Conservation (phyloP, 305 asterid genomes). For the Fraxinus velutina region DNA sequence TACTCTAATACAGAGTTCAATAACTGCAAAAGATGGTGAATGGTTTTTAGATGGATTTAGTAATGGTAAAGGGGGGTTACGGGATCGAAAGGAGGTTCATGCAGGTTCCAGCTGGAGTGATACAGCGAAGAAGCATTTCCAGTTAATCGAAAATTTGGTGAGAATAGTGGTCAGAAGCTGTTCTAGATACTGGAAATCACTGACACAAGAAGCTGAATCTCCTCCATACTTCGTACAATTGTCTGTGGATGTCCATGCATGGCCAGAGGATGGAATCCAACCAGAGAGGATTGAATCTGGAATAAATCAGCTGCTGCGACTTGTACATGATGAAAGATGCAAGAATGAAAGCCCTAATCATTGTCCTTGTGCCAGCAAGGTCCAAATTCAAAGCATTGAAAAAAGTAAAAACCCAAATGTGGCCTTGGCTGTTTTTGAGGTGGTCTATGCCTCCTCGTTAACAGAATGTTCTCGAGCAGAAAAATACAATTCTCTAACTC, state of each 20-base stretch:
- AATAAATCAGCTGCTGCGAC: constrained; percentile 66
- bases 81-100: constrained; percentile 36
- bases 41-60: constrained; percentile 71
- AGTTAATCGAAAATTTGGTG: constrained; percentile 38
- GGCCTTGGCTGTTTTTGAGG: constrained; percentile 92
- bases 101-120: constrained; percentile 59
- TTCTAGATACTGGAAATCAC: constrained; percentile 88
- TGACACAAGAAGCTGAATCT: constrained; percentile 98
- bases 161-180: constrained; percentile 59
- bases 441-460: constrained; percentile 71
- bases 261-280: constrained; percentile 99
- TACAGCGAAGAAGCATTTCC: constrained; percentile 43
- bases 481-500: constrained; percentile 81
- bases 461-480: constrained; percentile 60
- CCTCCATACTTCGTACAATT: constrained; percentile 97
- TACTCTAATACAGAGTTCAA: constrained; percentile 92
- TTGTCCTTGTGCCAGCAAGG: constrained; percentile 81
- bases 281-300: constrained; percentile 98
- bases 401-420: constrained; percentile 62
- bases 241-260: constrained; percentile 76
- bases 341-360: constrained; percentile 43
- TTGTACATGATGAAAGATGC: constrained; percentile 78
- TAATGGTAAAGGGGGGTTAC: constrained; percentile 42
- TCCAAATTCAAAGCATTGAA: constrained; percentile 92
- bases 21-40: constrained; percentile 97